phyloP scores from a whole-genome alignment of 2,329 filamentous ascomycete species.

The Claviceps monticola region DNA sequence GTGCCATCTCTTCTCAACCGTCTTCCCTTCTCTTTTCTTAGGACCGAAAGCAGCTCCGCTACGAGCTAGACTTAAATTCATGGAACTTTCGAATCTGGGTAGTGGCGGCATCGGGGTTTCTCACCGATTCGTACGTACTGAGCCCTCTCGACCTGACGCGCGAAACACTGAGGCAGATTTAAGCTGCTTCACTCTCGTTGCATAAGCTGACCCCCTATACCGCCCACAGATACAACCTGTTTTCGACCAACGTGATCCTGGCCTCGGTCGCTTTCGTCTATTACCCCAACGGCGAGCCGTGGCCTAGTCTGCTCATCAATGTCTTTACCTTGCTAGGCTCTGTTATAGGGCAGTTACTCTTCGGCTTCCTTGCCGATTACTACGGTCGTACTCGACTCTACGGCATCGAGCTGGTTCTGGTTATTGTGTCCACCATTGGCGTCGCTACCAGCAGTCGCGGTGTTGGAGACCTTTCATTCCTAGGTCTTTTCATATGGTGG shows the following conservation, averaged over 20 bases:
- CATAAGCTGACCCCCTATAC: neutral
- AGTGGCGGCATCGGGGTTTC: conserved; percentile 39
- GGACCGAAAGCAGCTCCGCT: conserved; percentile 37
- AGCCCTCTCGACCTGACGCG: neutral
- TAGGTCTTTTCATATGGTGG: conserved; percentile 39
- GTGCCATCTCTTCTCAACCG: neutral
- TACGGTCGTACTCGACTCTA: conserved; percentile 42
- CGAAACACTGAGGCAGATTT: neutral
- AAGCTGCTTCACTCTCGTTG: neutral
- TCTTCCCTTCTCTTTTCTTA: conserved; percentile 10
- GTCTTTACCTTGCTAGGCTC: conserved; percentile 38
- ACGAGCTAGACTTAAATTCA: conserved; percentile 39
- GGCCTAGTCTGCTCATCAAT: conserved; percentile 35
- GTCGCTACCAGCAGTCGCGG: conserved; percentile 38
- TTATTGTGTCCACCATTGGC: conserved; percentile 43
- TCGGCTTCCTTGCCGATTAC: conserved; percentile 39
- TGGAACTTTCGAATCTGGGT: conserved; percentile 42
- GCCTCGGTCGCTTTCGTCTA: conserved; percentile 39
- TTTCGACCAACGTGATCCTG: conserved; percentile 41
- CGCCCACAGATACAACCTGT: conserved; percentile 33
- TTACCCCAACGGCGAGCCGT: conserved; percentile 31
- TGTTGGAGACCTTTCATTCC: conserved; percentile 34
- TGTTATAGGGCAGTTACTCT: conserved; percentile 36
- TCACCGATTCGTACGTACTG: conserved; percentile 35
- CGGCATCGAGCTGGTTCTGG: conserved; percentile 41